Conservation (phyloP, 169 alveolate species). For the Plasmodium gaboni region DNA sequence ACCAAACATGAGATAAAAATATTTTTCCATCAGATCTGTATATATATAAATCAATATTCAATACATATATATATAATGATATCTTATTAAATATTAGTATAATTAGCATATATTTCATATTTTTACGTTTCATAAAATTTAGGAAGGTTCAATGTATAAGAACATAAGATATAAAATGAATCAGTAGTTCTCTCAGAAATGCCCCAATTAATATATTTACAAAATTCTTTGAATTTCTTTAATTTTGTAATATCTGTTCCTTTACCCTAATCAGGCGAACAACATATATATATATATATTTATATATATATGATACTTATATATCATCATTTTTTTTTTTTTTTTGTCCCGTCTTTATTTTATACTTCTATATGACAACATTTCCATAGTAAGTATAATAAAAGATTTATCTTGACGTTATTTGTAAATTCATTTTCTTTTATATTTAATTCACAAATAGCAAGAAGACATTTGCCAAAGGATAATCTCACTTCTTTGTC, state of each 20-base stretch:
- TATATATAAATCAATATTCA: not conserved
- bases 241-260: conserved; percentile 42
- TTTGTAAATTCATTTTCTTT: conserved; percentile 37
- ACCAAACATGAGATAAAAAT: conserved; percentile 58
- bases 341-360: not conserved
- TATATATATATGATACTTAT: not conserved
- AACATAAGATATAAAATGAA: conserved; percentile 49
- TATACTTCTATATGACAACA: conserved; percentile 40
- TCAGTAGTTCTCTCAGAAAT: conserved; percentile 32
- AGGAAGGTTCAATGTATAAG: conserved; percentile 67
- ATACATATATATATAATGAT: not conserved
- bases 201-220: conserved; percentile 58
- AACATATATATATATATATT: not conserved
- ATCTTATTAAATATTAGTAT: not conserved
- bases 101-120: not conserved
- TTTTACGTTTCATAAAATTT: conserved; percentile 64
- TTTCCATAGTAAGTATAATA: conserved; percentile 47
- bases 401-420: conserved; percentile 21
- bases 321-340: not conserved
- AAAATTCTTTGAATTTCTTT: conserved; percentile 63
- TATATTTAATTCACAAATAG: conserved; percentile 45
- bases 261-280: conserved; percentile 24
- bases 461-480: conserved; percentile 52
- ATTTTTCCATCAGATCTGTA: conserved; percentile 60
- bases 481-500: conserved; percentile 51